Base-by-base conservation (phyloP, 177 flowering plant species). In the Vitis hybrid region DNA sequence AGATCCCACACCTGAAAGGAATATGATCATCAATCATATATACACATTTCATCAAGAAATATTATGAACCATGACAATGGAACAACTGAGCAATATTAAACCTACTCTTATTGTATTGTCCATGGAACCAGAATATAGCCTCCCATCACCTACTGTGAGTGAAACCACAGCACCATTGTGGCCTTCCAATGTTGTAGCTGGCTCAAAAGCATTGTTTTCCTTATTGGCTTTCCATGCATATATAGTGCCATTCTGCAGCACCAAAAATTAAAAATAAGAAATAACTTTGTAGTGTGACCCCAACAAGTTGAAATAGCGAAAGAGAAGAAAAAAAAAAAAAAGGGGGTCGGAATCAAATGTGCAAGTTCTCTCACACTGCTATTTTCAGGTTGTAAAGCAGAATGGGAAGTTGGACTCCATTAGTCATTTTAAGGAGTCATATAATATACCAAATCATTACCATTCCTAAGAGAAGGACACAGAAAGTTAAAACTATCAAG, bases 101-200 rank as follows among this genome's bases (percentile, higher is more conserved):
- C 82, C 59, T 76, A 76, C 82, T 59, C 62, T 80, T 52, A 80
- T 71, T 12, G 78, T 70, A 55, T 56, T 32, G 52, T 80, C 82
- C 60, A 74, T 15, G 4, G 80, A 77, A 49, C 82, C 80, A 3
- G 80, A 77, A 40, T 67, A 77, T 0, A 80, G 71, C 52, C 14
- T 65, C 1, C 68, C 56, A 40, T 12, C 56, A 14, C 80, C 78
- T 48, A 73, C 68, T 58, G 59, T 32, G 13, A 80, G 17, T 0
- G 75, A 70, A 19, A 68, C 64, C 40, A 80, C 80, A 55, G 80
- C 65, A 50, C 11, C 18, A 34, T 18, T 49, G 48, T 76, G 82
- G 62, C 71, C 80, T 18, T 61, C 52, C 15, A 74, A 32, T 1
- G 70, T 54, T 60, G 71, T 75, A 59, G 50, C 70, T 6, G 52